phyloP scores from a whole-genome alignment of 2,329 filamentous ascomycete species.

The Calycina herbarum region DNA sequence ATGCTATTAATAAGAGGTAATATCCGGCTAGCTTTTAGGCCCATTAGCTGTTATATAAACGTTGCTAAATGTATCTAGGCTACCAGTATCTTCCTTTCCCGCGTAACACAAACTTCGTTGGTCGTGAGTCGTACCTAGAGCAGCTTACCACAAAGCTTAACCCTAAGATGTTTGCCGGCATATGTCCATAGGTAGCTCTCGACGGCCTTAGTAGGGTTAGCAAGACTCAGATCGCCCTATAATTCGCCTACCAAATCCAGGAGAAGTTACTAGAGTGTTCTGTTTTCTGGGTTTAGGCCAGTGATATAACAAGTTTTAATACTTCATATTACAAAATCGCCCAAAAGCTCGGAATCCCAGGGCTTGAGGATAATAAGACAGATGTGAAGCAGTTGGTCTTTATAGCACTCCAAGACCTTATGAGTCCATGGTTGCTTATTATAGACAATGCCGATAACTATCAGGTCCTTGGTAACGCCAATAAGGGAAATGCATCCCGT shows the following conservation, averaged over 20 bases:
- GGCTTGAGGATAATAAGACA: background rate
- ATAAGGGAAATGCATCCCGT: background rate
- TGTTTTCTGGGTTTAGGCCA: conserved; percentile 5
- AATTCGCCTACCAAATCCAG: background rate
- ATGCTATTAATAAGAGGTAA: no score
- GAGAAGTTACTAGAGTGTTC: background rate
- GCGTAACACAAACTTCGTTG: no score
- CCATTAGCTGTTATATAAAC: no score
- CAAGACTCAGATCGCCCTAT: background rate
- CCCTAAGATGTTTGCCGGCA: no score
- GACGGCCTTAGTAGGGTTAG: conserved; percentile 4
- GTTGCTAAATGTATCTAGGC: no score
- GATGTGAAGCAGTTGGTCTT: background rate
- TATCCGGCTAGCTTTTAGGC: no score
- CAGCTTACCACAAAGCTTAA: no score
- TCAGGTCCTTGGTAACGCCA: background rate
- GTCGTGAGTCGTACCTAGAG: no score
- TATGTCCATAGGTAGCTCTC: background rate
- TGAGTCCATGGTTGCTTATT: background rate
- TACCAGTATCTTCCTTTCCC: no score
- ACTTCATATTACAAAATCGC: background rate
- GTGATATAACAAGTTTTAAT: background rate
- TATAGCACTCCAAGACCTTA: background rate
- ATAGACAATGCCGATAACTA: conserved; percentile 2
- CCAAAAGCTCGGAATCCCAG: background rate